Conservation (phyloP, 2,329 filamentous ascomycete species). For the Trichoderma pleuroti region DNA sequence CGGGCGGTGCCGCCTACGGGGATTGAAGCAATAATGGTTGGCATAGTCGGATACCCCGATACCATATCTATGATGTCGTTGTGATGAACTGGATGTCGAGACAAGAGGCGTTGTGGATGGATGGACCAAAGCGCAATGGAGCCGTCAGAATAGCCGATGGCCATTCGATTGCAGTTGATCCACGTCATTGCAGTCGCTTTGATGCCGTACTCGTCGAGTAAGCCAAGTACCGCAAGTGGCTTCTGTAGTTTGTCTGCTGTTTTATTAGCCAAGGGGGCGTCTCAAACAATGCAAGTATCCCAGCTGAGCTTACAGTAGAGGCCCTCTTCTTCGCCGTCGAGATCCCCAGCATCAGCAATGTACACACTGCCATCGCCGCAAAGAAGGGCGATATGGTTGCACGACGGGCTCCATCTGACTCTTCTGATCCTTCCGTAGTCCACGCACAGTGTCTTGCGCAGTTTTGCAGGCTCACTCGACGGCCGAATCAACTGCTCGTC, state of each 20-base stretch:
- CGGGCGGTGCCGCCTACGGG: conserved; percentile 53
- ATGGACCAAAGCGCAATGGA: conserved; percentile 56
- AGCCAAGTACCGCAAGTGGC: conserved; percentile 43
- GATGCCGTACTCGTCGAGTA: conserved; percentile 46
- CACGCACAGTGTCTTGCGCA: conserved; percentile 45
- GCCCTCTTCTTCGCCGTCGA: conserved; percentile 33
- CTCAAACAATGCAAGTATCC: neutral
- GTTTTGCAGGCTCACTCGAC: conserved; percentile 35
- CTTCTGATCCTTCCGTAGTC: conserved; percentile 49
- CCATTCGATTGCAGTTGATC: conserved; percentile 53
- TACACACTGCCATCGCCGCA: conserved; percentile 50
- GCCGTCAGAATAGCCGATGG: conserved; percentile 54
- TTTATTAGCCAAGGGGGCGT: conserved; percentile 25
- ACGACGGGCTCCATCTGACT: conserved; percentile 53
- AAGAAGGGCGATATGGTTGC: conserved; percentile 46
- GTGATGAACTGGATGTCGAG: conserved; percentile 52
- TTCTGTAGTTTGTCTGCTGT: conserved; percentile 43
- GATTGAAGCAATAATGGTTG: conserved; percentile 52
- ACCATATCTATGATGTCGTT: conserved; percentile 53
- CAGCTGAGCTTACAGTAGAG: conserved; percentile 40
- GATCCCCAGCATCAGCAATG: conserved; percentile 38
- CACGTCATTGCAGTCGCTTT: conserved; percentile 53
- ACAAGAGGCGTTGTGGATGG: conserved; percentile 46
- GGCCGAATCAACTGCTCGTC: conserved; percentile 33
- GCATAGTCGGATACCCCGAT: conserved; percentile 54